phyloP scores from a whole-genome alignment of 139 green algal genomes.

The Asterochloris sp. region DNA sequence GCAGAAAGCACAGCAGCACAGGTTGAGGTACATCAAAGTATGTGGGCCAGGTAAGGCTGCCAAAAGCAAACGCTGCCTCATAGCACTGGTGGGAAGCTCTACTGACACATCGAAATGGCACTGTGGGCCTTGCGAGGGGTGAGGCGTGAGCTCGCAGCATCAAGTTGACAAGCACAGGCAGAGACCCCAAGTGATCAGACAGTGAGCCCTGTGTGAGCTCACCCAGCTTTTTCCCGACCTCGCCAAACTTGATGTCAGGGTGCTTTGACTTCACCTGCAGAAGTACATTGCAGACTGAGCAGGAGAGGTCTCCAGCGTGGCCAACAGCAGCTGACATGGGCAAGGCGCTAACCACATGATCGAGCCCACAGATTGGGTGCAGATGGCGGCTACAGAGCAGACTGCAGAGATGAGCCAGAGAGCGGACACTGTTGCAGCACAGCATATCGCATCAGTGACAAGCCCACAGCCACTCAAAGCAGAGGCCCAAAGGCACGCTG shows the following conservation, averaged over 20 bases:
- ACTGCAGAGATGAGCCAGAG: background rate
- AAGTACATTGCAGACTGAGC: background rate
- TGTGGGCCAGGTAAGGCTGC: too few species aligned
- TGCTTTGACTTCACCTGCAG: constrained; percentile 60
- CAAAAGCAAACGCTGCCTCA: too few species aligned
- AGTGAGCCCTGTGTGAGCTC: constrained; percentile 18
- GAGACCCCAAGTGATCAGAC: too few species aligned
- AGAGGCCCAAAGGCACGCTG: background rate
- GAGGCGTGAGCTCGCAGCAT: too few species aligned
- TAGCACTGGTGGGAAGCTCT: too few species aligned
- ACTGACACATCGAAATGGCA: too few species aligned
- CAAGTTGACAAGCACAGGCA: too few species aligned
- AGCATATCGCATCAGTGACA: background rate
- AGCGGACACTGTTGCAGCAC: background rate
- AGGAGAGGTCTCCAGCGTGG: background rate
- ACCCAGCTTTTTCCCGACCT: constrained; percentile 72
- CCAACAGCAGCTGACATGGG: background rate
- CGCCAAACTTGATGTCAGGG: constrained; percentile 59
- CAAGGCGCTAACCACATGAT: background rate
- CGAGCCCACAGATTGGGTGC: background rate
- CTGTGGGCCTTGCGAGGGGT: too few species aligned
- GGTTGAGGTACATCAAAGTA: too few species aligned
- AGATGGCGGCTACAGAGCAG: background rate
- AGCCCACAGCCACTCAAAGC: background rate
- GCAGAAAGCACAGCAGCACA: constrained; percentile 35